Conservation (phyloP, 495 filamentous ascomycete genomes). For the Geopyxis carbonaria region DNA sequence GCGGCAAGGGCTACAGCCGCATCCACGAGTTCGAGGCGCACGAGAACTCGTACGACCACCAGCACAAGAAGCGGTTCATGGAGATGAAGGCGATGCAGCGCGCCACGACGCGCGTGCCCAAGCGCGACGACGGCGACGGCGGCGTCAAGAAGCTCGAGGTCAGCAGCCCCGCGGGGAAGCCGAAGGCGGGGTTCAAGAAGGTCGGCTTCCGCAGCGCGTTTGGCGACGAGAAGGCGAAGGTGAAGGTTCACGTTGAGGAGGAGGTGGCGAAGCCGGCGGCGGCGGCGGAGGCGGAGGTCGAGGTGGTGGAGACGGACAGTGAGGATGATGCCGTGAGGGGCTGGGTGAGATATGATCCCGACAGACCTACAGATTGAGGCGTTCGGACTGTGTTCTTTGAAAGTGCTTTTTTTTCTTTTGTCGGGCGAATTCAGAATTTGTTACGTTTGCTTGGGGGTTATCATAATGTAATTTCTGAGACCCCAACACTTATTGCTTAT, state of each 20-base stretch:
- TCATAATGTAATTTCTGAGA: no score
- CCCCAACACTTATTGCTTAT: no score
- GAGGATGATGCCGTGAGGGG: slow-evolving; percentile 3
- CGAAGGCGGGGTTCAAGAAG: slow-evolving; percentile 40
- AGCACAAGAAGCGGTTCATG: slow-evolving; percentile 45
- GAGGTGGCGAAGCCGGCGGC: slow-evolving; percentile 23
- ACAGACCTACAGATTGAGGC: slow-evolving; percentile 17
- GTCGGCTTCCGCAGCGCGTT: slow-evolving; percentile 48
- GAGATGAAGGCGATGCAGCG: slow-evolving; percentile 45
- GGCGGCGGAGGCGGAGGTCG: slow-evolving; percentile 31
- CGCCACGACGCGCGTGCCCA: slow-evolving; percentile 9
- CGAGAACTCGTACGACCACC: slow-evolving; percentile 44
- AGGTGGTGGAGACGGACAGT: slow-evolving; percentile 11
- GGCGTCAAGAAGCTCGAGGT: slow-evolving; percentile 13
- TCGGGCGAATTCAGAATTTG: no score
- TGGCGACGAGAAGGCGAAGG: slow-evolving; percentile 27
- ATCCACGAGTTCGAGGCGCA: slow-evolving; percentile 47
- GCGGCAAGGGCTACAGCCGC: slow-evolving; percentile 43
- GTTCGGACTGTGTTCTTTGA: no score
- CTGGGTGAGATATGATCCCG: slow-evolving; percentile 20
- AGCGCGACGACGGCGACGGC: slow-evolving; percentile 9
- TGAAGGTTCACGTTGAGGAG: slow-evolving; percentile 26
- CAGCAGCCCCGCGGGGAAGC: slow-evolving; percentile 27
- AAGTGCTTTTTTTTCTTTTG: no score
- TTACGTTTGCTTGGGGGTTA: no score